Percentiles rank a stretch among this genome's conserved stretches.
Conservation (phyloP, 2,329 filamentous ascomycete genomes). For the Pestalotiopsis sp. region DNA sequence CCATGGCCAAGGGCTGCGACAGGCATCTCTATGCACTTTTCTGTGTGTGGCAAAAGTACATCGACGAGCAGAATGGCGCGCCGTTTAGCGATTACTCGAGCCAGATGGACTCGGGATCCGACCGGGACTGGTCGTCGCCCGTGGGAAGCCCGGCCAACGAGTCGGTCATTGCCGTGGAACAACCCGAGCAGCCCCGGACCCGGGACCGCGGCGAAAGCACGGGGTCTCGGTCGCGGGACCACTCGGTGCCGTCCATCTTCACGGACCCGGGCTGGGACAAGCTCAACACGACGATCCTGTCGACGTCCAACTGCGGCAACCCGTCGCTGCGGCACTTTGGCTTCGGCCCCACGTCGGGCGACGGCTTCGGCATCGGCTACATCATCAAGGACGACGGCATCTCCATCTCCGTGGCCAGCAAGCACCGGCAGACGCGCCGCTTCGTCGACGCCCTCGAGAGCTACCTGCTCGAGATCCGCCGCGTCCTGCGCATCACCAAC, state of each 20-base stretch:
- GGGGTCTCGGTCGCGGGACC: conserved; percentile 44
- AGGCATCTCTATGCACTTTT: conserved; percentile 92
- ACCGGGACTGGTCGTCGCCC: conserved; percentile 43
- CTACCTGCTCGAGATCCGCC: conserved; percentile 87
- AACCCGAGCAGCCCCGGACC: conserved; percentile 26
- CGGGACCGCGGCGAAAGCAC: conserved; percentile 56
- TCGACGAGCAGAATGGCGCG: conserved; percentile 69
- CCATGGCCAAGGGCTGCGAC: conserved; percentile 88
- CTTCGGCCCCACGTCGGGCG: conserved; percentile 89
- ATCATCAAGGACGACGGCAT: conserved; percentile 96
- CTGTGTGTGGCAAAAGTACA: conserved; percentile 87
- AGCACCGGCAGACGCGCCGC: conserved; percentile 88
- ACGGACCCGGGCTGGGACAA: conserved; percentile 90
- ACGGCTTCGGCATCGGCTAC: conserved; percentile 97
- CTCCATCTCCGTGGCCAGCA: conserved; percentile 87
- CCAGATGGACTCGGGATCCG: conserved; percentile 50
- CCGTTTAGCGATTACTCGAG: conserved; percentile 63
- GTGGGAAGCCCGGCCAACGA: conserved; percentile 55
- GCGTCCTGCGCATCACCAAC: conserved; percentile 72
- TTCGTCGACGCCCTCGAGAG: conserved; percentile 88
- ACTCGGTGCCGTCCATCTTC: conserved; percentile 75
- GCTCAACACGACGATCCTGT: conserved; percentile 90
- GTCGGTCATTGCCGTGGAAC: conserved; percentile 46
- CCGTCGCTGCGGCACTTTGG: conserved; percentile 93
- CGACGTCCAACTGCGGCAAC: conserved; percentile 98